These are phyloP conservation scores for Coelastrella sp. DNA, from an alignment of 139 green algal genomes.

Conservation along the genomic window DNA sequence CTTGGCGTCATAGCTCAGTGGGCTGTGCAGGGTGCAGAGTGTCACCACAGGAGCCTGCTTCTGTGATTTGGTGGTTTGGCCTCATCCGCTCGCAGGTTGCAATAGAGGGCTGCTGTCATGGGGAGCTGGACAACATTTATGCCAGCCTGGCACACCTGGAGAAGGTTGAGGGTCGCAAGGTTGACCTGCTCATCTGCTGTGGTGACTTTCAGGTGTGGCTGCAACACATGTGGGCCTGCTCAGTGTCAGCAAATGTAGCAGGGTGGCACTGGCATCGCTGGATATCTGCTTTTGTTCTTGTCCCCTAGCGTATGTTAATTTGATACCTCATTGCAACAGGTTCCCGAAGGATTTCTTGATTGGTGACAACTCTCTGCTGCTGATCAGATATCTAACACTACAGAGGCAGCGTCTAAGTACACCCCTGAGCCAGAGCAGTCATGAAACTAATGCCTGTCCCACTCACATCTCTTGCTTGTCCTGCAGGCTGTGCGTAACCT, in stretches of 20 bases:
- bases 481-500: constrained; percentile 94
- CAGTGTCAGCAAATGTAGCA: too few species aligned
- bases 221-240: background rate
- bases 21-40: too few species aligned
- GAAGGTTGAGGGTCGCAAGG: constrained; percentile 67
- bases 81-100: constrained; percentile 74
- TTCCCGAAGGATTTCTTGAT: too few species aligned
- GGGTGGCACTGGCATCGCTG: too few species aligned
- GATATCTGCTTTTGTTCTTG: too few species aligned
- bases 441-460: background rate
- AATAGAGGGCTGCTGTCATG: constrained; percentile 92
- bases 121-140: constrained; percentile 97
- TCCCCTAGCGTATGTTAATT: too few species aligned
- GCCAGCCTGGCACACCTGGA: constrained; percentile 80
- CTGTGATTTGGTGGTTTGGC: background rate
- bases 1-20: too few species aligned
- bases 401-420: too few species aligned
- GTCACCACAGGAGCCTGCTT: background rate
- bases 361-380: too few species aligned
- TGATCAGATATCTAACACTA: too few species aligned
- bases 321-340: too few species aligned
- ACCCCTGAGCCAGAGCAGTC: too few species aligned
- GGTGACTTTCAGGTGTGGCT: constrained; percentile 93
- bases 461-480: background rate
- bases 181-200: constrained; percentile 97